Conservation (phyloP, 495 filamentous ascomycete genomes). For the Geoglossum glabrum region DNA sequence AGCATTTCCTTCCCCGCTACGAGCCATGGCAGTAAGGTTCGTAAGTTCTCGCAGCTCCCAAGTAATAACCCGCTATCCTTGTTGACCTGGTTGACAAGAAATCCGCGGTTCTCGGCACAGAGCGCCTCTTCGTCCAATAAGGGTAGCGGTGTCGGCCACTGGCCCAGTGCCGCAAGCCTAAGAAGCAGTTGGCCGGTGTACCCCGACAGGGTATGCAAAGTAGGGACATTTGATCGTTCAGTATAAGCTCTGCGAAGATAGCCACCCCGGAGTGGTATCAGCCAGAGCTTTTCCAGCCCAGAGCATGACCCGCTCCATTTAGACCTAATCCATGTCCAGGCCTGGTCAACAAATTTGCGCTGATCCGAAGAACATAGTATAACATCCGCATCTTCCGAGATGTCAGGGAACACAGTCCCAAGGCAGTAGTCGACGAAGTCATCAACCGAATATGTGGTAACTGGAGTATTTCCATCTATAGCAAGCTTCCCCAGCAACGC, state of each 20-base stretch:
- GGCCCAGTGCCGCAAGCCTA: background rate
- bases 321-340: too few relatives aligned
- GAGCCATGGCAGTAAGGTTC: background rate
- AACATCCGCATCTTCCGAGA: too few relatives aligned
- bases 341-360: too few relatives aligned
- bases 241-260: background rate
- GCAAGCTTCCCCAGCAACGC: too few relatives aligned
- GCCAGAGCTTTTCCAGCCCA: constrained; percentile 11
- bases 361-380: too few relatives aligned
- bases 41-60: background rate
- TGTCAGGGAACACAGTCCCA: too few relatives aligned
- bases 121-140: background rate
- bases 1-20: background rate
- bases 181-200: background rate
- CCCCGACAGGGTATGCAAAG: background rate
- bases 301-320: too few relatives aligned
- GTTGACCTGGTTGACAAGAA: too few relatives aligned
- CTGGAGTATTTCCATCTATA: too few relatives aligned
- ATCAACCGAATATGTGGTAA: too few relatives aligned
- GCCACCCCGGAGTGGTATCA: constrained; percentile 14
- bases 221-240: background rate
- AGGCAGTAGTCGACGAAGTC: too few relatives aligned
- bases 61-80: background rate
- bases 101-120: background rate
- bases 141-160: background rate